Conservation (phyloP, 768 basidiomycete species). For the Leccinum variicolor region DNA sequence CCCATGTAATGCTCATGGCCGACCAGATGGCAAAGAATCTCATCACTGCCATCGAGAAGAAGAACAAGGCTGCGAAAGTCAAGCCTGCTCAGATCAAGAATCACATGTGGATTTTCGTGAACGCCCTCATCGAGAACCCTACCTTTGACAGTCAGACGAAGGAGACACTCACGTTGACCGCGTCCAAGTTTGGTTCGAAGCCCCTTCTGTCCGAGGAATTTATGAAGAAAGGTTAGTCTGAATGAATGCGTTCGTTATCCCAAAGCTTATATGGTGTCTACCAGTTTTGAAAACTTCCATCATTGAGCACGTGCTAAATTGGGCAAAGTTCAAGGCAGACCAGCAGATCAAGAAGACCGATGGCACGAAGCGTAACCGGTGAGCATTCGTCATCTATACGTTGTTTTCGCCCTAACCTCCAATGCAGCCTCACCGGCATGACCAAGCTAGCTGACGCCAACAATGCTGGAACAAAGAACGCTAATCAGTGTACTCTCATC, state of each 20-base stretch:
- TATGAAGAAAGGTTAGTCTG: slow-evolving; percentile 81
- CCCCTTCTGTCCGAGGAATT: slow-evolving; percentile 86
- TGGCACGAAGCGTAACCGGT: slow-evolving; percentile 86
- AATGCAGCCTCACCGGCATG: slow-evolving; percentile 75
- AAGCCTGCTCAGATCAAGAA: slow-evolving; percentile 93
- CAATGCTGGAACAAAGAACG: slow-evolving; percentile 86
- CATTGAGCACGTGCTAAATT: slow-evolving; percentile 87
- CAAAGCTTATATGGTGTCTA: slow-evolving; percentile 1
- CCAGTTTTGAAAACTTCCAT: slow-evolving; percentile 86
- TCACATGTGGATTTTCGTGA: slow-evolving; percentile 98
- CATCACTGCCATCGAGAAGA: slow-evolving; percentile 82
- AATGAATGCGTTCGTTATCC: neutral
- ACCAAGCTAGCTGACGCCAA: slow-evolving; percentile 96
- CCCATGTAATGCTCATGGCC: slow-evolving; percentile 80
- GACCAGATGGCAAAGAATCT: slow-evolving; percentile 89
- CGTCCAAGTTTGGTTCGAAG: slow-evolving; percentile 89
- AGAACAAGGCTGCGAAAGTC: slow-evolving; percentile 95
- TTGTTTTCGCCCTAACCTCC: neutral
- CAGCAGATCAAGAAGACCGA: slow-evolving; percentile 96
- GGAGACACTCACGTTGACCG: slow-evolving; percentile 84
- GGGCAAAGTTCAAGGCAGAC: slow-evolving; percentile 97
- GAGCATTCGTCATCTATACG: slow-evolving; percentile 17
- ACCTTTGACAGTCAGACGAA: slow-evolving; percentile 99
- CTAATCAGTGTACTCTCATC: slow-evolving; percentile 86
- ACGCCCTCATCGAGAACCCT: slow-evolving; percentile 93